Evolutionary conservation across 1,284 basidiomycete genomes (phyloP).

Genomic region (Ganoderma sinense): DNA sequence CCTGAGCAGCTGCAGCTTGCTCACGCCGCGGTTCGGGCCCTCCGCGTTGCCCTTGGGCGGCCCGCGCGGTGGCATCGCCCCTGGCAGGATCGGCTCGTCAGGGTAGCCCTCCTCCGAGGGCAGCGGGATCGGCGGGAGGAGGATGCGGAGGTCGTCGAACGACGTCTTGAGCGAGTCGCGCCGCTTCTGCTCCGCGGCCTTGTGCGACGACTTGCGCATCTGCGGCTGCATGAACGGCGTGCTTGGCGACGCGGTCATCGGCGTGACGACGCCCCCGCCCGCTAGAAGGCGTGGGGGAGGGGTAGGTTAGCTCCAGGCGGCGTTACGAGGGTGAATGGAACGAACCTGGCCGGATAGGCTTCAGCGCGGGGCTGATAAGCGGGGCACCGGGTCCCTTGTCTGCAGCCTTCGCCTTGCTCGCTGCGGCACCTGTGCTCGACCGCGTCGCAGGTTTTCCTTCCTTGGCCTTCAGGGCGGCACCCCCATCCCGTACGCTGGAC

Average conservation of each 20-base stretch:
- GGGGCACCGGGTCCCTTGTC: constrained; percentile 35
- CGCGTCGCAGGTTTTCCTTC: constrained; percentile 40
- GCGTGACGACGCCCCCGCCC: constrained; percentile 30
- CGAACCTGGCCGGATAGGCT: constrained; percentile 75
- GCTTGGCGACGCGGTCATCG: constrained; percentile 33
- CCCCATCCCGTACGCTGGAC: constrained; percentile 27
- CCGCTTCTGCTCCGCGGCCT: constrained; percentile 96
- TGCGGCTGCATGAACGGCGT: constrained; percentile 41
- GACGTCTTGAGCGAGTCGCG: constrained; percentile 95
- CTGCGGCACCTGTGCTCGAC: constrained; percentile 33
- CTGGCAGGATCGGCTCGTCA: constrained; percentile 77
- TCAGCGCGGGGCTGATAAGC: constrained; percentile 58
- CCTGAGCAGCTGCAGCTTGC: constrained; percentile 89
- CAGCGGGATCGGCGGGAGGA: constrained; percentile 89
- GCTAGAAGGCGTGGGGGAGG: constrained; percentile 23
- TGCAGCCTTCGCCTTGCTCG: constrained; percentile 26
- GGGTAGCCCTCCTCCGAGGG: constrained; percentile 71
- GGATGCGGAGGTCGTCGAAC: constrained; percentile 90
- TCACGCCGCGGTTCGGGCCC: constrained; percentile 94
- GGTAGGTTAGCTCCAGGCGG: background rate
- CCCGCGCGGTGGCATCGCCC: constrained; percentile 85
- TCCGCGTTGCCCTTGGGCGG: constrained; percentile 86
- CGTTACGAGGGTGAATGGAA: constrained; percentile 5
- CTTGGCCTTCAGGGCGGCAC: constrained; percentile 16
- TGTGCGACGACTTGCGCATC: constrained; percentile 91